phyloP scores from a whole-genome alignment of 1,139 yeast genomes.

The Yamadazyma friedrichii region DNA sequence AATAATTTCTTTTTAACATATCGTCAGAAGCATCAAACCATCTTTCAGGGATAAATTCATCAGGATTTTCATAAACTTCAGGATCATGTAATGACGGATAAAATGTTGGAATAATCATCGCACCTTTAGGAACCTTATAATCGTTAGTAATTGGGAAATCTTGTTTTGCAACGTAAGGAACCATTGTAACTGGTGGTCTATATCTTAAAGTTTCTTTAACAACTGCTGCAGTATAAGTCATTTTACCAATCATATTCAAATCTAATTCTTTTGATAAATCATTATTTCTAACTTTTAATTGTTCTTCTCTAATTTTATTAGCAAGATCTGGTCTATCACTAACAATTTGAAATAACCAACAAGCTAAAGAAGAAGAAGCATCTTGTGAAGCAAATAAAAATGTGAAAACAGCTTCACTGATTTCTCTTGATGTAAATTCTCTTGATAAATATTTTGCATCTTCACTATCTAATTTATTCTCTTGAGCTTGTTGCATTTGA shows the following conservation, averaged over 20 bases:
- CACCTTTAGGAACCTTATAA: slow-evolving; percentile 93
- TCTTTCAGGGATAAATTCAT: slow-evolving; percentile 91
- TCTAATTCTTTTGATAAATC: slow-evolving; percentile 63
- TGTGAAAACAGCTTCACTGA: slow-evolving; percentile 93
- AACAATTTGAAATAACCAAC: slow-evolving; percentile 95
- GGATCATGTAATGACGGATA: slow-evolving; percentile 97
- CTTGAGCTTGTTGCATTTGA: slow-evolving; percentile 76
- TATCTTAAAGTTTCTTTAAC: slow-evolving; percentile 90
- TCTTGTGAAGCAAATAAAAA: slow-evolving; percentile 97
- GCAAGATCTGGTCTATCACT: slow-evolving; percentile 94
- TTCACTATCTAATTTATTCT: slow-evolving; percentile 44
- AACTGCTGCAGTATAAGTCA: slow-evolving; percentile 86
- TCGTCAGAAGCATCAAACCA: slow-evolving; percentile 58
- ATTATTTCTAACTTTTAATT: slow-evolving; percentile 74
- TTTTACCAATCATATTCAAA: slow-evolving; percentile 74
- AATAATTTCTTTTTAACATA: slow-evolving; percentile 83
- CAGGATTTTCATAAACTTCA: slow-evolving; percentile 92
- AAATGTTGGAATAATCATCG: slow-evolving; percentile 93
- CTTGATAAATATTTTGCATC: slow-evolving; percentile 63
- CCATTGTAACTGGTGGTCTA: slow-evolving; percentile 98
- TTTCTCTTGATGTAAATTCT: slow-evolving; percentile 85
- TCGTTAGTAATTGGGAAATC: slow-evolving; percentile 76
- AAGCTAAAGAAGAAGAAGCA: slow-evolving; percentile 96
- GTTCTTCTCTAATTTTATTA: slow-evolving; percentile 86
- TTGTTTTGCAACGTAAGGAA: slow-evolving; percentile 90